Conservation (phyloP, 2,329 filamentous ascomycete species). For the Microdochium trichocladiopsis region DNA sequence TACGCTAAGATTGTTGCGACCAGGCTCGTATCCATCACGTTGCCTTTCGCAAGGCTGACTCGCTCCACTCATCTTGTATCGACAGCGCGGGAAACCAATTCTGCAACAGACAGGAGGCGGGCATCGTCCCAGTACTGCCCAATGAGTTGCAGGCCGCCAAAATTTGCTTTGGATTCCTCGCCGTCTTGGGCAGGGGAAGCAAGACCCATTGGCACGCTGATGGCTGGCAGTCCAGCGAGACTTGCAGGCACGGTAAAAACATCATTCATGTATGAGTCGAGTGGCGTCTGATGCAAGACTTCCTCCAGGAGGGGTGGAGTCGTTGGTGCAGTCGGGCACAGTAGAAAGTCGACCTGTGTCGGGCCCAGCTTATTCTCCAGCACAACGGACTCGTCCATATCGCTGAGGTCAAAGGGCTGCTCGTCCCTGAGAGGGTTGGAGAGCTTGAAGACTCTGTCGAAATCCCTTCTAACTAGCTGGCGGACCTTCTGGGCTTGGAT, state of each 20-base stretch:
- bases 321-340: conserved; percentile 82
- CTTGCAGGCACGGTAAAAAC: conserved; percentile 94
- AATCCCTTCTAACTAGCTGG: conserved; percentile 76
- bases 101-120: conserved; percentile 52
- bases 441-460: conserved; percentile 68
- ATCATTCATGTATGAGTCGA: conserved; percentile 88
- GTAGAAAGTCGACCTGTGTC: conserved; percentile 70
- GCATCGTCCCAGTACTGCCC: conserved; percentile 77
- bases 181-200: conserved; percentile 17
- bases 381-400: conserved; percentile 45
- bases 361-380: conserved; percentile 51
- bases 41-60: too few relatives aligned
- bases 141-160: conserved; percentile 65
- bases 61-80: not conserved
- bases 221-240: conserved; percentile 80
- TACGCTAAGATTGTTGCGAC: too few relatives aligned
- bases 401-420: conserved; percentile 49
- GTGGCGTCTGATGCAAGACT: conserved; percentile 43
- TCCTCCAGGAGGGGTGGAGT: conserved; percentile 59
- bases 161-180: conserved; percentile 16
- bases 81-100: conserved; percentile 21
- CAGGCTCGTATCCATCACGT: too few relatives aligned
- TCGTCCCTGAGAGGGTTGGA: conserved; percentile 59
- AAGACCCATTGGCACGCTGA: conserved; percentile 66
- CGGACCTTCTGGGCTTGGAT: conserved; percentile 86